Conservation (phyloP, 2,329 filamentous ascomycete species). For the Pseudodiploospora longispora region DNA sequence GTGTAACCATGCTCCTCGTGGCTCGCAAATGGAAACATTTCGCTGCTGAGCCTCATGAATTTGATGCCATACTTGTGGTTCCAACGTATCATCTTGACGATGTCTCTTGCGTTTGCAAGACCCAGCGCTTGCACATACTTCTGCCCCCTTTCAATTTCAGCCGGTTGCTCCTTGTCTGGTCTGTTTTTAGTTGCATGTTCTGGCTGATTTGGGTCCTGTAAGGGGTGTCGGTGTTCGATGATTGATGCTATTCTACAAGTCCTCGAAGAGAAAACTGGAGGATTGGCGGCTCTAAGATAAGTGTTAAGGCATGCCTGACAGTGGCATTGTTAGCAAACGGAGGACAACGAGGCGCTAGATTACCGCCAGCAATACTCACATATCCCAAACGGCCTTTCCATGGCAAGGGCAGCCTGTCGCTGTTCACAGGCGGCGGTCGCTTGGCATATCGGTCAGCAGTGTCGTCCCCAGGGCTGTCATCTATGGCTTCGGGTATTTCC, state of each 20-base stretch:
- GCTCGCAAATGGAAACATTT: conserved; percentile 96
- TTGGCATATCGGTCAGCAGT: conserved; percentile 28
- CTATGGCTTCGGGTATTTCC: conserved; percentile 6
- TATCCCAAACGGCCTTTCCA: conserved; percentile 89
- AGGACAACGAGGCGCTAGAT: neutral
- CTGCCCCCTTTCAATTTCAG: conserved; percentile 58
- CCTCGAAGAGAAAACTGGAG: conserved; percentile 81
- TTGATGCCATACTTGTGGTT: conserved; percentile 88
- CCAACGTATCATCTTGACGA: conserved; percentile 82
- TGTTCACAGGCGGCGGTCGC: conserved; percentile 72
- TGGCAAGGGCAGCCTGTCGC: conserved; percentile 72
- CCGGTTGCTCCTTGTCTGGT: conserved; percentile 63
- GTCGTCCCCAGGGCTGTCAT: conserved; percentile 10
- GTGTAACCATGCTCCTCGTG: conserved; percentile 82
- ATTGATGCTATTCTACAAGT: conserved; percentile 90
- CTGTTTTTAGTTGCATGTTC: conserved; percentile 80
- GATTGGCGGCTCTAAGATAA: conserved; percentile 73
- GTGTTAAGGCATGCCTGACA: conserved; percentile 78
- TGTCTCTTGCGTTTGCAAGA: conserved; percentile 72
- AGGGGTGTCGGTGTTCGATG: conserved; percentile 75
- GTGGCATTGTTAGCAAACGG: conserved; percentile 13
- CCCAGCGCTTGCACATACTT: conserved; percentile 70
- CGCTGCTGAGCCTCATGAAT: conserved; percentile 85
- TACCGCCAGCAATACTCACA: conserved; percentile 41
- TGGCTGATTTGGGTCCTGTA: conserved; percentile 65